Percentiles rank a stretch among this genome's conserved stretches.
Evolutionary conservation across 2,329 filamentous ascomycete genomes (phyloP).

Genomic region (Colletotrichum theobromicola): DNA sequence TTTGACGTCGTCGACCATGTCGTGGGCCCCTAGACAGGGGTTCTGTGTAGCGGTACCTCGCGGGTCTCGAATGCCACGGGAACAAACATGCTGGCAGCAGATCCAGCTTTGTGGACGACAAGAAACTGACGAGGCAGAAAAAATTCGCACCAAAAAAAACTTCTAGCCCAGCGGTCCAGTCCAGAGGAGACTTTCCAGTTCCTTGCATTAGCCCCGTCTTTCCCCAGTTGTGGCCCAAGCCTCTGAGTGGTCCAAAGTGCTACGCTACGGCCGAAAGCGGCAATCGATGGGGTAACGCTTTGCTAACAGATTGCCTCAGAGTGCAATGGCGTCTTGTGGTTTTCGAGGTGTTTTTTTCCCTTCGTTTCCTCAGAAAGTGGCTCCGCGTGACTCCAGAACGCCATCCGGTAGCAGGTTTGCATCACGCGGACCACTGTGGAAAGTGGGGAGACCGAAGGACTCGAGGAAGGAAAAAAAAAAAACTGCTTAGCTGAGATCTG

Average conservation of each 20-base stretch:
- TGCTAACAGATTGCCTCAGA: slow-evolving; percentile 14
- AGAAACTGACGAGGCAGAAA: background rate
- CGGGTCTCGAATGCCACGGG: background rate
- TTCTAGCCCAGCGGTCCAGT: background rate
- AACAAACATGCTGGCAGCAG: slow-evolving; percentile 3
- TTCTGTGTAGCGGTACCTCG: background rate
- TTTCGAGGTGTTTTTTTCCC: background rate
- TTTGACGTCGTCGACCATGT: slow-evolving; percentile 15
- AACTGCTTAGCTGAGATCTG: background rate
- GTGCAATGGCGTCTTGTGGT: slow-evolving; percentile 14
- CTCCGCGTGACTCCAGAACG: slow-evolving; percentile 4
- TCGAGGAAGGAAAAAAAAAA: background rate
- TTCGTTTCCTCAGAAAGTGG: background rate
- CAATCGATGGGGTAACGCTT: slow-evolving; percentile 21
- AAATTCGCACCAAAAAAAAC: background rate
- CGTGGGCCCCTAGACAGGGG: background rate
- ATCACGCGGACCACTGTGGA: slow-evolving; percentile 6
- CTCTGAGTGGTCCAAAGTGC: background rate
- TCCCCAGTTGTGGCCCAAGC: slow-evolving; percentile 2
- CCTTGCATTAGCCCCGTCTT: slow-evolving; percentile 21
- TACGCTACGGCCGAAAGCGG: slow-evolving; percentile 10
- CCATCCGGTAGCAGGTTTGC: slow-evolving; percentile 1
- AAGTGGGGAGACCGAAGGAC: background rate
- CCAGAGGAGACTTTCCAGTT: background rate
- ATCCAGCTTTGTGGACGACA: background rate